Conservation (phyloP, 2,329 filamentous ascomycete genomes). For the Cercospora sp. region DNA sequence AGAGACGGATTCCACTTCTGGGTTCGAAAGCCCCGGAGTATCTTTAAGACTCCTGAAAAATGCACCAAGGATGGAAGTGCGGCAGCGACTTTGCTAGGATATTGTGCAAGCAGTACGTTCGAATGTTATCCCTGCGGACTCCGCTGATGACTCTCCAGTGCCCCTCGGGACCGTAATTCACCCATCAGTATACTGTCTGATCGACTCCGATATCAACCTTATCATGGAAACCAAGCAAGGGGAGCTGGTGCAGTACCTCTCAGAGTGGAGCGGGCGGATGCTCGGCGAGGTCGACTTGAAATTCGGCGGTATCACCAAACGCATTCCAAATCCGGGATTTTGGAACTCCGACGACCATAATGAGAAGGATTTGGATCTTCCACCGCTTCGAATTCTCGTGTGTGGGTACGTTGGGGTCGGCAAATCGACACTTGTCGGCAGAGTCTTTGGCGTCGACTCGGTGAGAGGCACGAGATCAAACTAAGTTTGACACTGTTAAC, state of each 20-base stretch:
- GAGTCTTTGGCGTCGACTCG: slow-evolving; percentile 34
- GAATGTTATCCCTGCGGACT: neutral
- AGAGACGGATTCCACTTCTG: neutral
- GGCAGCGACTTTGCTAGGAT: slow-evolving; percentile 17
- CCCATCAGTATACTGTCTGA: slow-evolving; percentile 39
- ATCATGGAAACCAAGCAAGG: slow-evolving; percentile 33
- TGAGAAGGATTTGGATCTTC: slow-evolving; percentile 14
- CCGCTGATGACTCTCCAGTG: slow-evolving; percentile 24
- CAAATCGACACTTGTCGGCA: slow-evolving; percentile 24
- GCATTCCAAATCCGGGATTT: slow-evolving; percentile 26
- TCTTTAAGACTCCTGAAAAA: slow-evolving; percentile 11
- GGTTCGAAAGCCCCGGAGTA: slow-evolving; percentile 15
- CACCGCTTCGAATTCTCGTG: slow-evolving; percentile 40
- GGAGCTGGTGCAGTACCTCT: slow-evolving; percentile 32
- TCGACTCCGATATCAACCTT: slow-evolving; percentile 35
- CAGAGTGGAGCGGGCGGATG: slow-evolving; percentile 33
- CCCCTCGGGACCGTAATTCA: slow-evolving; percentile 40
- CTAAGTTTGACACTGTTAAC: neutral
- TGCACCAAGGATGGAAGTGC: neutral
- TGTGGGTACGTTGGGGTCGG: slow-evolving; percentile 29
- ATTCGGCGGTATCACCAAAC: slow-evolving; percentile 19
- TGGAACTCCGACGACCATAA: slow-evolving; percentile 31
- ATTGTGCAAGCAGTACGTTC: slow-evolving; percentile 11
- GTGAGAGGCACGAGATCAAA: neutral
- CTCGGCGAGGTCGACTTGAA: slow-evolving; percentile 16